Percentiles rank a stretch among this genome's conserved stretches.
These are phyloP conservation scores for Clavulina sp. DNA, from an alignment of 768 basidiomycete species.

Conservation along the genomic window DNA sequence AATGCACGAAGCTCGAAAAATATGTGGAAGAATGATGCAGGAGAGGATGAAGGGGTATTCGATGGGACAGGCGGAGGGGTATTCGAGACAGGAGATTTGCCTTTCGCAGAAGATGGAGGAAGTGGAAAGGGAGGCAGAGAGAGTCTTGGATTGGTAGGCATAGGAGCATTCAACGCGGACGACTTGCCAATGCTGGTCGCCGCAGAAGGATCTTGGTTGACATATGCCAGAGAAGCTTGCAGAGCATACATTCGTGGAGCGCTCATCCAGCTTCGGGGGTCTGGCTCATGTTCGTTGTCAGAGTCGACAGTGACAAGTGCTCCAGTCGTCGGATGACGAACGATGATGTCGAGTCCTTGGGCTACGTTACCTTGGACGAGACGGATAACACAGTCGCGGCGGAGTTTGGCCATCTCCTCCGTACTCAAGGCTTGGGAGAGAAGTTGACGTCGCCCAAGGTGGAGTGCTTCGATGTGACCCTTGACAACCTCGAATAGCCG, in stretches of 20 bases:
- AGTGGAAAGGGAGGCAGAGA: background rate
- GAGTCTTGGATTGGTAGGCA: background rate
- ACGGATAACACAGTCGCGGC: conserved; percentile 71
- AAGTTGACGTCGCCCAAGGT: conserved; percentile 80
- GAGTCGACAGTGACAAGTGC: conserved; percentile 56
- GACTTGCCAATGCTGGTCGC: conserved; percentile 23
- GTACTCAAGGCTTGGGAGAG: conserved; percentile 71
- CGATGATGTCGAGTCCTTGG: conserved; percentile 86
- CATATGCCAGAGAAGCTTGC: conserved; percentile 70
- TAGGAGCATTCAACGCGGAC: conserved; percentile 13
- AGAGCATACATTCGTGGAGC: conserved; percentile 82
- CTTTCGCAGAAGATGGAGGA: background rate
- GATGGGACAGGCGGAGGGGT: background rate
- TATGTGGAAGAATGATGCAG: conserved; percentile 53
- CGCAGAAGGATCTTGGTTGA: conserved; percentile 25
- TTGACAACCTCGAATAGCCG: conserved; percentile 70
- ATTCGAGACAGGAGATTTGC: background rate
- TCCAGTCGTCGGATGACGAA: conserved; percentile 87
- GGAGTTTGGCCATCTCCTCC: conserved; percentile 68
- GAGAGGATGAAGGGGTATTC: background rate
- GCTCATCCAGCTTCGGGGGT: conserved; percentile 71
- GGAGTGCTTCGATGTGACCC: conserved; percentile 79
- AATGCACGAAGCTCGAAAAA: conserved; percentile 85
- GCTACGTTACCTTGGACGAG: conserved; percentile 82
- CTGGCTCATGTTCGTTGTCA: conserved; percentile 69